phyloP scores from a whole-genome alignment of 1,284 basidiomycete genomes.

The Naganishia sp. region DNA sequence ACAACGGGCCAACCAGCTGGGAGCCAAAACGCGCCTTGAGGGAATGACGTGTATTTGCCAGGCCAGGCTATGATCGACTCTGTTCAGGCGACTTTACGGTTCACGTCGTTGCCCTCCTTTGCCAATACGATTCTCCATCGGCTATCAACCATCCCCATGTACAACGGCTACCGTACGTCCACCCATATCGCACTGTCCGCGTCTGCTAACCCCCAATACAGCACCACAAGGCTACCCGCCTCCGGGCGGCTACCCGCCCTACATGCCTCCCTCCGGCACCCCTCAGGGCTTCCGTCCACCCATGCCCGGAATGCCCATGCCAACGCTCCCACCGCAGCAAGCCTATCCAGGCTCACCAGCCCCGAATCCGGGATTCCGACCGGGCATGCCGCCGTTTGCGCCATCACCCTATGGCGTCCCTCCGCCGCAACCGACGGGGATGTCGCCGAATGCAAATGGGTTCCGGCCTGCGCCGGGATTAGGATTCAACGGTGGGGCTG shows the following conservation, averaged over 20 bases:
- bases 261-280: slow-evolving; percentile 25
- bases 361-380: slow-evolving; percentile 35
- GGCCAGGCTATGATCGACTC: neutral
- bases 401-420: slow-evolving; percentile 6
- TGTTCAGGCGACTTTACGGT: neutral
- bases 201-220: neutral
- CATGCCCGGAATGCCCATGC: slow-evolving; percentile 31
- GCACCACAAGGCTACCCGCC: slow-evolving; percentile 35
- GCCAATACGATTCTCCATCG: neutral
- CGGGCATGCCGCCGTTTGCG: slow-evolving; percentile 12
- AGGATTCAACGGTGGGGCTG: neutral
- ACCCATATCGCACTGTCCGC: neutral
- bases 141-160: slow-evolving; percentile 23
- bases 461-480: slow-evolving; percentile 23
- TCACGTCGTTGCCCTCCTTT: neutral
- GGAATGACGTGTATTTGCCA: neutral
- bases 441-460: slow-evolving; percentile 10
- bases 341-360: slow-evolving; percentile 34
- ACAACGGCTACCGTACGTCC: slow-evolving; percentile 37
- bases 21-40: neutral
- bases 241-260: slow-evolving; percentile 32
- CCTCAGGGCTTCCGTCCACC: slow-evolving; percentile 25
- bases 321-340: slow-evolving; percentile 20
- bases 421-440: slow-evolving; percentile 5
- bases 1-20: slow-evolving; percentile 2